phyloP scores from a whole-genome alignment of 2,329 filamentous ascomycete genomes.

The Talaromyces rugulosus region DNA sequence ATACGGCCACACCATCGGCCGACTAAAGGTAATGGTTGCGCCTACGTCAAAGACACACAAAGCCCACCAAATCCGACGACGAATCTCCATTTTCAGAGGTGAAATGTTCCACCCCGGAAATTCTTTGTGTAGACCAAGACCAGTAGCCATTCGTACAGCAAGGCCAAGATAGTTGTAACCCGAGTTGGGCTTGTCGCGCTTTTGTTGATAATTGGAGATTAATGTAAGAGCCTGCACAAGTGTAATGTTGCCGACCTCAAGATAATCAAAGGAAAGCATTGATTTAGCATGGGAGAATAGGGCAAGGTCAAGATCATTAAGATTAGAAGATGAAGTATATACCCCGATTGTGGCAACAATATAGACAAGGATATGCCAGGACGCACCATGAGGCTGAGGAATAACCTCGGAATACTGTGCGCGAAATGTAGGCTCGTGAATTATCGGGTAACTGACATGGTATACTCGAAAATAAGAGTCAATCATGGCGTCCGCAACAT shows the following conservation, averaged over 20 bases:
- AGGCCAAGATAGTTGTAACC: slow-evolving; percentile 48
- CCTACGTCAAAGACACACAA: slow-evolving; percentile 46
- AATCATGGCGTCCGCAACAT: slow-evolving; percentile 19
- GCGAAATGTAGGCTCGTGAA: slow-evolving; percentile 45
- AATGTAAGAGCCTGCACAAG: slow-evolving; percentile 46
- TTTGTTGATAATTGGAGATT: slow-evolving; percentile 47
- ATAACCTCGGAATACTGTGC: slow-evolving; percentile 43
- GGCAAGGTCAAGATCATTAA: slow-evolving; percentile 40
- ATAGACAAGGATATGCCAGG: slow-evolving; percentile 44
- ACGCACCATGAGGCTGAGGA: slow-evolving; percentile 34
- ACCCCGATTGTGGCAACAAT: slow-evolving; percentile 43
- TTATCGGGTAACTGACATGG: slow-evolving; percentile 43
- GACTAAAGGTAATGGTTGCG: slow-evolving; percentile 47
- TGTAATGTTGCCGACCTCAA: slow-evolving; percentile 48
- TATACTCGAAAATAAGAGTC: slow-evolving; percentile 46
- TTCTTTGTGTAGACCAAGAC: slow-evolving; percentile 48
- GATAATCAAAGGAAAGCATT: slow-evolving; percentile 40
- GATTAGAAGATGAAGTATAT: slow-evolving; percentile 37
- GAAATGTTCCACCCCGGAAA: slow-evolving; percentile 44
- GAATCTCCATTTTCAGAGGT: slow-evolving; percentile 37
- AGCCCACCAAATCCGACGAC: slow-evolving; percentile 38
- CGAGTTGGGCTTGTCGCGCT: slow-evolving; percentile 48
- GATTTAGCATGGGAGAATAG: slow-evolving; percentile 41
- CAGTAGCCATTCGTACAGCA: slow-evolving; percentile 46
- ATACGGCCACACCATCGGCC: slow-evolving; percentile 43